Conservation (phyloP, 208 protist genomes). For the Crithidia sp. region DNA sequence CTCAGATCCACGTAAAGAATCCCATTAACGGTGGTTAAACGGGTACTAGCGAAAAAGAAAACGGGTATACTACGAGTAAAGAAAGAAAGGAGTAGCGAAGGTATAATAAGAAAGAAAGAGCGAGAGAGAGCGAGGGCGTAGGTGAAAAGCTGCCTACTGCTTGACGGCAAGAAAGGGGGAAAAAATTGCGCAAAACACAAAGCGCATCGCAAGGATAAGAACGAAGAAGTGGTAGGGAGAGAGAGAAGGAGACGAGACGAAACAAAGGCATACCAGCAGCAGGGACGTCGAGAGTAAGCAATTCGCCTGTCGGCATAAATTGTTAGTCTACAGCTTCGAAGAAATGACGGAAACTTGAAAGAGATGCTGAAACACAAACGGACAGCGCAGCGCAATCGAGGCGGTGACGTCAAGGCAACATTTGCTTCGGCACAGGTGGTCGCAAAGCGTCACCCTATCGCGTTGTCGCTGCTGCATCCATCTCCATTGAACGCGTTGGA, state of each 20-base stretch:
- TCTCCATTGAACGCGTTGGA: too few species aligned
- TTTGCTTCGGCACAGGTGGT: too few species aligned
- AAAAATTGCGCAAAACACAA: background rate
- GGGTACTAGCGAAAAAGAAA: conserved; percentile 1
- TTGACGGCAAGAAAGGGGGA: background rate
- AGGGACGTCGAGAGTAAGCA: too few species aligned
- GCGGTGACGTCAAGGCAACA: too few species aligned
- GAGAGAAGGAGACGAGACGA: background rate
- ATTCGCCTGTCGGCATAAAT: too few species aligned
- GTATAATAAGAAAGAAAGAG: background rate
- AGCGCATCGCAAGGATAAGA: background rate
- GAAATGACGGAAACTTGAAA: too few species aligned
- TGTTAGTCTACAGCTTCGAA: too few species aligned
- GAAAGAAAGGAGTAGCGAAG: conserved; percentile 6
- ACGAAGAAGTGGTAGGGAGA: background rate
- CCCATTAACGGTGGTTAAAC: background rate
- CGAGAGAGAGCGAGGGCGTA: background rate
- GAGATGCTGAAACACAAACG: too few species aligned
- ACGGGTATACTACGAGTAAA: conserved; percentile 11
- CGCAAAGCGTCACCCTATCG: too few species aligned
- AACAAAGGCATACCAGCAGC: background rate
- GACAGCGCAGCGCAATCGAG: too few species aligned
- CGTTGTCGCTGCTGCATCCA: too few species aligned
- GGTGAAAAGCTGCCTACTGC: background rate
- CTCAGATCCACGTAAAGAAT: background rate